A percentile compares a stretch with the other conserved stretches of the same genome.
Evolutionary conservation across 1,139 yeast genomes (phyloP).

Genomic region (Scheffersomyces illinoinensis): DNA sequence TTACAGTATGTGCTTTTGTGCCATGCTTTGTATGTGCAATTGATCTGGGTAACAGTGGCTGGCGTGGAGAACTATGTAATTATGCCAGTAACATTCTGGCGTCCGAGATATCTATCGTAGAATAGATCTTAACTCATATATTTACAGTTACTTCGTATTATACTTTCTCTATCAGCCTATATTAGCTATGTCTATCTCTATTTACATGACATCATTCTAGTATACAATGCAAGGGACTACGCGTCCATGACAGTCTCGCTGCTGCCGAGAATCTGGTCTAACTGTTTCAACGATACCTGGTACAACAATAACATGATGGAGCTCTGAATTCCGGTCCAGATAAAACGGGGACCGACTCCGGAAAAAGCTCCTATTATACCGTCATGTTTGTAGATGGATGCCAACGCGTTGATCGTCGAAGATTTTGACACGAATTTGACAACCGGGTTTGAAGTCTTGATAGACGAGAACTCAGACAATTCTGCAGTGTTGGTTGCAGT

Average conservation of each 20-base stretch:
- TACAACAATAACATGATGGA: constrained; percentile 90
- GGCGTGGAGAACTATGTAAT: background rate
- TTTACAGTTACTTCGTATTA: background rate
- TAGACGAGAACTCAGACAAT: background rate
- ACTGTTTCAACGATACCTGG: constrained; percentile 55
- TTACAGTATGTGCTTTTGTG: background rate
- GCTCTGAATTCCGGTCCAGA: constrained; percentile 96
- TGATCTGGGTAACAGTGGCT: background rate
- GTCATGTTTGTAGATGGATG: constrained; percentile 68
- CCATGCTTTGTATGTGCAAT: background rate
- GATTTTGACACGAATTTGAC: constrained; percentile 32
- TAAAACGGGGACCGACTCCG: constrained; percentile 94
- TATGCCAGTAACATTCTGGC: no score
- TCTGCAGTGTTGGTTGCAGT: constrained; percentile 43
- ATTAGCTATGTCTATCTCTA: background rate
- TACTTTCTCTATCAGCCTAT: background rate
- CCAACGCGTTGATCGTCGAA: constrained; percentile 64
- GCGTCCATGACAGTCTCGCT: background rate
- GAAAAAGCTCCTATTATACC: constrained; percentile 81
- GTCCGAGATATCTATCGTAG: no score
- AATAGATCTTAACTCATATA: no score
- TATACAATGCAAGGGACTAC: background rate
- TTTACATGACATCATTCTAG: background rate
- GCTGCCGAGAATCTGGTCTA: constrained; percentile 22
- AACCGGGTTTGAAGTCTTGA: background rate